phyloP scores from a whole-genome alignment of 768 basidiomycete species.

The Mycena vitilis region DNA sequence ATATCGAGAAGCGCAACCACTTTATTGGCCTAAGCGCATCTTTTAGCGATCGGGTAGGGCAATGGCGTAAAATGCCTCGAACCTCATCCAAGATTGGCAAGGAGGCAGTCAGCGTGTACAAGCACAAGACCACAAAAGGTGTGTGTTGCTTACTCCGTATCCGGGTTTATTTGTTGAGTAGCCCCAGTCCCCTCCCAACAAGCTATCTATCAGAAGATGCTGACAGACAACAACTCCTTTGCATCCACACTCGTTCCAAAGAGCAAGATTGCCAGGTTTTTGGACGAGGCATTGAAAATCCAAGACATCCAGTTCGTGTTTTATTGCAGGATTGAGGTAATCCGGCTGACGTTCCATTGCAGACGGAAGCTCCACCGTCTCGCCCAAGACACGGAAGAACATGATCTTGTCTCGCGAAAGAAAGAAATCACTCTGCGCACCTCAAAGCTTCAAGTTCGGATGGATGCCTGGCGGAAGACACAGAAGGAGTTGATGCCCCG shows the following conservation, averaged over 20 bases:
- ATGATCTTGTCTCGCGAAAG: background rate
- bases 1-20: slow-evolving; percentile 14
- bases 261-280: slow-evolving; percentile 1
- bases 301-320: background rate
- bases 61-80: background rate
- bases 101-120: slow-evolving; percentile 11
- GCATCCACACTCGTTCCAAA: background rate
- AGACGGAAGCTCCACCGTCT: background rate
- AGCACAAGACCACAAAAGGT: slow-evolving; percentile 8
- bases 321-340: no score
- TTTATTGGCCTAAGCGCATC: slow-evolving; percentile 4
- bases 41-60: background rate
- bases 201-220: slow-evolving; percentile 7
- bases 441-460: background rate
- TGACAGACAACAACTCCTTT: slow-evolving; percentile 6
- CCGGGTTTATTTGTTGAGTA: no score
- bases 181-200: background rate
- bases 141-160: no score
- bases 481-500: background rate
- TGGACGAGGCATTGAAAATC: slow-evolving; percentile 1
- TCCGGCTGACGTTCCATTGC: background rate
- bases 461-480: background rate
- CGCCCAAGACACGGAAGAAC: background rate
- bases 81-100: background rate
- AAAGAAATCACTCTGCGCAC: background rate